phyloP scores from a whole-genome alignment of 129 eudicot genomes.

The Chrysanthemum lavandulifolium region DNA sequence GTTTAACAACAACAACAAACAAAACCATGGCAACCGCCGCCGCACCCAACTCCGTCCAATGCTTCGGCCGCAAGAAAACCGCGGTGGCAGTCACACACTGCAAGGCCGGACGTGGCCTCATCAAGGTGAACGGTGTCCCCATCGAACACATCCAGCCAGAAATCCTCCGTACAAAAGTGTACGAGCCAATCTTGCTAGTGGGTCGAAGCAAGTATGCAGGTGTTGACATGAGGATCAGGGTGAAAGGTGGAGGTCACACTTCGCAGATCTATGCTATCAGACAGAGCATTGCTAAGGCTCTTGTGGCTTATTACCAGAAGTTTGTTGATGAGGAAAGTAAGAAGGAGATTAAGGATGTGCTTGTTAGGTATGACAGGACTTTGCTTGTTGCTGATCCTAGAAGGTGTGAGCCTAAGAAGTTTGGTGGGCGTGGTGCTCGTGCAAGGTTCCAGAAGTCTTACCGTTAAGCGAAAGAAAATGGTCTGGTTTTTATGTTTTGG shows the following conservation, averaged over 20 bases:
- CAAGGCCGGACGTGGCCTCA: slow-evolving; percentile 70
- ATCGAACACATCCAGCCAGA: slow-evolving; percentile 70
- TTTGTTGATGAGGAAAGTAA: slow-evolving; percentile 67
- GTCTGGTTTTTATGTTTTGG: neutral
- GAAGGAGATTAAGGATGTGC: slow-evolving; percentile 75
- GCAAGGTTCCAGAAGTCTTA: slow-evolving; percentile 78
- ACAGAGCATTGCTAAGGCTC: slow-evolving; percentile 69
- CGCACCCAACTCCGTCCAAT: slow-evolving; percentile 55
- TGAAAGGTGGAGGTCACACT: slow-evolving; percentile 85
- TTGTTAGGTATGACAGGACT: slow-evolving; percentile 78
- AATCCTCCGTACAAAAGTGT: slow-evolving; percentile 70
- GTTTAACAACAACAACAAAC: neutral
- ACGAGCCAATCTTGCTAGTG: slow-evolving; percentile 64
- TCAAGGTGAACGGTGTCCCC: slow-evolving; percentile 73
- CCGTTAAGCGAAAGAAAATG: slow-evolving; percentile 45
- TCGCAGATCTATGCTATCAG: slow-evolving; percentile 84
- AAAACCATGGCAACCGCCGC: slow-evolving; percentile 46
- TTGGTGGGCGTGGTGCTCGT: slow-evolving; percentile 88
- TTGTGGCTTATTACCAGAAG: slow-evolving; percentile 75
- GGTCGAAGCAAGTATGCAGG: slow-evolving; percentile 62
- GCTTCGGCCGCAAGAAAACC: slow-evolving; percentile 81
- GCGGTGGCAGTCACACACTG: slow-evolving; percentile 87
- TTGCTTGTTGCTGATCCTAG: slow-evolving; percentile 83
- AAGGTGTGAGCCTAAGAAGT: slow-evolving; percentile 92
- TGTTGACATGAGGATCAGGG: slow-evolving; percentile 79